These are phyloP conservation scores for Camillea tinctor DNA, from an alignment of 2,329 filamentous ascomycete species.

Conservation along the genomic window DNA sequence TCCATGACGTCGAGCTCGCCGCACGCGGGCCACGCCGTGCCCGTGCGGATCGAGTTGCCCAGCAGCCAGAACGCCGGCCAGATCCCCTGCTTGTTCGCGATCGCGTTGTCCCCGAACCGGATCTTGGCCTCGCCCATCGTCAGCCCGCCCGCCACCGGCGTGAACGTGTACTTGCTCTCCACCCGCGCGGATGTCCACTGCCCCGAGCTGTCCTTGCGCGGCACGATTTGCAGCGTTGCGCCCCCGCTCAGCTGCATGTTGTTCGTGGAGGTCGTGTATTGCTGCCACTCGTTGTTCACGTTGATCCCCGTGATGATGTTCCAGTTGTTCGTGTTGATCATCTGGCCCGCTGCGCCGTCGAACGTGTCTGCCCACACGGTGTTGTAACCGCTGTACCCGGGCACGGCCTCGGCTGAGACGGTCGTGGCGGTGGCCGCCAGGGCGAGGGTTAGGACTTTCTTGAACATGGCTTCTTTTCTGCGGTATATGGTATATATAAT, in stretches of 20 bases:
- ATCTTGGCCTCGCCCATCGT: constrained; percentile 46
- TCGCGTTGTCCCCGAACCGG: constrained; percentile 41
- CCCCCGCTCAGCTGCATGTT: constrained; percentile 53
- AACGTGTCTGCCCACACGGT: constrained; percentile 48
- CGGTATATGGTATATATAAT: not conserved
- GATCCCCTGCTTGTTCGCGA: constrained; percentile 44
- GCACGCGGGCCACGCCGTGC: constrained; percentile 47
- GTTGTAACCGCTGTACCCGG: constrained; percentile 40
- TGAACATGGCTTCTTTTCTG: constrained; percentile 17
- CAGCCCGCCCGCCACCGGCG: constrained; percentile 38
- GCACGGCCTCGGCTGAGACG: constrained; percentile 27
- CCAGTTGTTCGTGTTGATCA: constrained; percentile 42
- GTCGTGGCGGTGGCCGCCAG: constrained; percentile 15
- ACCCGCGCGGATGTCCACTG: constrained; percentile 51
- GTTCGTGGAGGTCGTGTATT: constrained; percentile 42
- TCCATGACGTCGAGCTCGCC: constrained; percentile 54
- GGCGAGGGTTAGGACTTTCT: constrained; percentile 21
- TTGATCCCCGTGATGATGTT: constrained; percentile 44
- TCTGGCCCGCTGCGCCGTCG: constrained; percentile 37
- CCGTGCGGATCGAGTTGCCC: constrained; percentile 45
- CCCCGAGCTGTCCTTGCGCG: constrained; percentile 38
- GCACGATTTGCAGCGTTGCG: constrained; percentile 51
- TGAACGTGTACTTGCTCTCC: constrained; percentile 47
- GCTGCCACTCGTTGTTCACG: constrained; percentile 49
- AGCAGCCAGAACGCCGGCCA: constrained; percentile 57